These are phyloP conservation scores for Didymella keratinophila DNA, from an alignment of 2,329 filamentous ascomycete genomes.

Conservation along the genomic window DNA sequence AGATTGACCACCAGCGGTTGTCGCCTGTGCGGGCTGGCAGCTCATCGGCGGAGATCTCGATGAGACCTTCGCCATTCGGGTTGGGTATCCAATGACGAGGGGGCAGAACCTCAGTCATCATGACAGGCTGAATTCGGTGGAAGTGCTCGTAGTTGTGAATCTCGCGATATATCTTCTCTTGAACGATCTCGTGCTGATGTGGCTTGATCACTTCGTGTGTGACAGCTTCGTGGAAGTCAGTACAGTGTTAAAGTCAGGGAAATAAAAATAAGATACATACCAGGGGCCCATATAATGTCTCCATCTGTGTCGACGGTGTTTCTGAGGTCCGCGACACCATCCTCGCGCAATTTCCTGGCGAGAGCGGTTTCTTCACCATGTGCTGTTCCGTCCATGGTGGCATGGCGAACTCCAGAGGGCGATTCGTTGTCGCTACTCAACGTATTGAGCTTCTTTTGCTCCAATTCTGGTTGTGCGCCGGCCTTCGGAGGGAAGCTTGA, in stretches of 20 bases:
- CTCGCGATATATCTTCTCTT: slow-evolving; percentile 60
- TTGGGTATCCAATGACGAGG: slow-evolving; percentile 60
- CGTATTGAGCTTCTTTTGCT: neutral
- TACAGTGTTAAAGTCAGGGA: neutral
- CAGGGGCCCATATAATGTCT: slow-evolving; percentile 51
- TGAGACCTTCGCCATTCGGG: slow-evolving; percentile 45
- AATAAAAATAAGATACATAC: slow-evolving; percentile 29
- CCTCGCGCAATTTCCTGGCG: slow-evolving; percentile 24
- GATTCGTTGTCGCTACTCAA: slow-evolving; percentile 6
- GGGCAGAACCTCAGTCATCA: slow-evolving; percentile 62
- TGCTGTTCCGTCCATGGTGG: slow-evolving; percentile 12
- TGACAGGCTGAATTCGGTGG: slow-evolving; percentile 62
- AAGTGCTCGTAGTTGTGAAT: slow-evolving; percentile 63
- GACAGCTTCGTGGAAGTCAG: slow-evolving; percentile 53
- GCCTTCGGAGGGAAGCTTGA: slow-evolving; percentile 12
- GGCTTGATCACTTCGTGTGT: slow-evolving; percentile 59
- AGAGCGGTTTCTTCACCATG: slow-evolving; percentile 12
- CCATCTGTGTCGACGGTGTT: slow-evolving; percentile 52
- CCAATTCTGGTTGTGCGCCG: slow-evolving; percentile 13
- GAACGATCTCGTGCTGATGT: slow-evolving; percentile 55
- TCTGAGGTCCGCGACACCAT: slow-evolving; percentile 47
- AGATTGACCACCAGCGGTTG: slow-evolving; percentile 42
- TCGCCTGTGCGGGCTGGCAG: slow-evolving; percentile 46
- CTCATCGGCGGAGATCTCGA: slow-evolving; percentile 57
- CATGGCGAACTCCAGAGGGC: slow-evolving; percentile 1